These are phyloP conservation scores for Gillenia trifoliata DNA, from an alignment of 306 rosid species.

Conservation along the genomic window DNA sequence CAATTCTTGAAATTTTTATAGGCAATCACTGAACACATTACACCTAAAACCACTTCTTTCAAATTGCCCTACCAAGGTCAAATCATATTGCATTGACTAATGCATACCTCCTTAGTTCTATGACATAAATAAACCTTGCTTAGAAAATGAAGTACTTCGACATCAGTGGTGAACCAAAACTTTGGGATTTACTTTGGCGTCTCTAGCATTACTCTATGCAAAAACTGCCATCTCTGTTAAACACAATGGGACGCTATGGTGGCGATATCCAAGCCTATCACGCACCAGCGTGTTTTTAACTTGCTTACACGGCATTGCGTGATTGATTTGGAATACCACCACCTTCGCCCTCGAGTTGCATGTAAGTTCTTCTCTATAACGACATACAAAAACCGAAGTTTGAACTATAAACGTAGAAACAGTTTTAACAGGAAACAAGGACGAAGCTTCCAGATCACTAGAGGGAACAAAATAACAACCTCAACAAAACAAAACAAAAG, in stretches of 20 bases:
- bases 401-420: not conserved
- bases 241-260: not conserved
- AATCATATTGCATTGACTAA: not conserved
- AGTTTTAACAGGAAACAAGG: not conserved
- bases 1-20: not conserved
- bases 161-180: not conserved
- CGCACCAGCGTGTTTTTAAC: not conserved
- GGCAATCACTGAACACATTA: not conserved
- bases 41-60: not conserved
- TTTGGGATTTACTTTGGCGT: not conserved
- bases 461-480: not conserved
- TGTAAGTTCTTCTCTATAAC: not conserved
- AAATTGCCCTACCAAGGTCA: not conserved
- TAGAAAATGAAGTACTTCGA: not conserved
- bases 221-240: not conserved
- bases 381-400: not conserved
- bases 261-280: not conserved
- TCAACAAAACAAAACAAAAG: not conserved
- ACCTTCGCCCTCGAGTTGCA: not conserved
- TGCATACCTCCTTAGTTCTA: not conserved
- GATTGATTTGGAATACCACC: not conserved
- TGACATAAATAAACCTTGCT: not conserved
- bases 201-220: not conserved
- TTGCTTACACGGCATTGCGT: not conserved
- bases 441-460: not conserved